Percentiles rank a stretch among this genome's conserved stretches.
These are phyloP conservation scores for Telopea speciosissima DNA, from an alignment of 177 flowering plant genomes.

Conservation along the genomic window DNA sequence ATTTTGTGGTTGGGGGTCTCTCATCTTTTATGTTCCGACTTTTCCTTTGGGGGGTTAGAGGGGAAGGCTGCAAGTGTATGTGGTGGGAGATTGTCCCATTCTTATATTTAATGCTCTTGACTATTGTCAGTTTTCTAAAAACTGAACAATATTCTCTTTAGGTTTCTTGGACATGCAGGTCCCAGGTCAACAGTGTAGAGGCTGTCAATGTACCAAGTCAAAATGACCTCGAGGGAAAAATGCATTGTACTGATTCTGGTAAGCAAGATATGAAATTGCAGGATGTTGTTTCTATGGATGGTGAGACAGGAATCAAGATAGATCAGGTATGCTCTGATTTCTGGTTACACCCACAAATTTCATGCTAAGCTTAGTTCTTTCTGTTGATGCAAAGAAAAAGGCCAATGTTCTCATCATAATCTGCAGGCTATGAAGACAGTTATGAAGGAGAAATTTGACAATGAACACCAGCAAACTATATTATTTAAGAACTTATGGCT, in stretches of 20 bases:
- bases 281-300: slow-evolving; percentile 13
- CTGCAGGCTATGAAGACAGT: slow-evolving; percentile 55
- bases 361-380: not conserved
- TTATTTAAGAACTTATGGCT: slow-evolving; percentile 81
- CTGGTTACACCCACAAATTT: not conserved
- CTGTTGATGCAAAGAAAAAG: not conserved
- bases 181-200: slow-evolving; percentile 10
- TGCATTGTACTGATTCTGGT: slow-evolving; percentile 10
- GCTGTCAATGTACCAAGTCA: slow-evolving; percentile 6
- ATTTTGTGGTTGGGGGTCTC: not conserved
- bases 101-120: slow-evolving; percentile 3
- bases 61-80: too few relatives aligned
- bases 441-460: slow-evolving; percentile 46
- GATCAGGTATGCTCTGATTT: slow-evolving; percentile 36
- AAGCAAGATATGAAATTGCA: slow-evolving; percentile 17
- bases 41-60: too few relatives aligned
- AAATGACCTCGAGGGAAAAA: slow-evolving; percentile 11
- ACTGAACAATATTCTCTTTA: slow-evolving; percentile 17
- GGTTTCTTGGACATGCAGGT: slow-evolving; percentile 14
- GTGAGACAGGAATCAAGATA: slow-evolving; percentile 18
- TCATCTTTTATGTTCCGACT: not conserved
- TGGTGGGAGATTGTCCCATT: too few relatives aligned
- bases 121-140: not conserved
- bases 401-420: not conserved
- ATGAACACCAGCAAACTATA: slow-evolving; percentile 37